Evolutionary conservation across 2,329 filamentous ascomycete species (phyloP), one percentile per base, ranked within the genome.

Genomic region (Trichoderma brevicompactum): DNA sequence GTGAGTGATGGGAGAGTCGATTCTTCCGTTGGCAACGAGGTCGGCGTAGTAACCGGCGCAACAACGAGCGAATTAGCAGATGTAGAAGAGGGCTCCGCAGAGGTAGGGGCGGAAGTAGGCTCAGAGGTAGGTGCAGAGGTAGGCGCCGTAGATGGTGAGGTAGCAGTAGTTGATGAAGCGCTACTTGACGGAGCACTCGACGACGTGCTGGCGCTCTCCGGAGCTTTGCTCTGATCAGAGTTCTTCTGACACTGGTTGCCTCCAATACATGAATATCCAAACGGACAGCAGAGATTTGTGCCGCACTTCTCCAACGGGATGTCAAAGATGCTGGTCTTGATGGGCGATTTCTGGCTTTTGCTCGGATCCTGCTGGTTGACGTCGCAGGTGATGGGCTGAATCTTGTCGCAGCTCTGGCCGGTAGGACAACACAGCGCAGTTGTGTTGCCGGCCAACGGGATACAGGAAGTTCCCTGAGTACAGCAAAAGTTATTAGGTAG

Each of bases 401-500:
- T 89, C 54, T 75, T 80, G n/a, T 77, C 70, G 78, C 91, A 94
- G 70, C 81, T 80, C 41, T 71, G 71, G 41, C 82, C 85, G 1
- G 75, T 69, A 1, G 90, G 90, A 73, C 91, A 94, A 79, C 91
- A 94, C 55, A 93, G 79, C 13, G 89, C 82, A 0, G 89, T 91
- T 6, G 88, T 89, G 50, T 81, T 79, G n/a, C 79, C 85, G 10
- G 88, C 88, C 53, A 93, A 82, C 1, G 82, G 71, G 46, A 86
- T 79, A 77, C 91, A 94, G 2, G 73, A 81, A 7, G 81, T 78
- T 17, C 74, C 76, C 34, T 76, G 67, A 3, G 82, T 76, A 73
- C 91, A 94, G 80, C 90, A 92, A 74, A 93, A 92, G 73, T 84
- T 81, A 59, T 79, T 79, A 1, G 89, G 88, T 23, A 91, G 80